Evolutionary conservation across 1,139 yeast genomes (phyloP).

Genomic region (Yamadazyma conglobata): DNA sequence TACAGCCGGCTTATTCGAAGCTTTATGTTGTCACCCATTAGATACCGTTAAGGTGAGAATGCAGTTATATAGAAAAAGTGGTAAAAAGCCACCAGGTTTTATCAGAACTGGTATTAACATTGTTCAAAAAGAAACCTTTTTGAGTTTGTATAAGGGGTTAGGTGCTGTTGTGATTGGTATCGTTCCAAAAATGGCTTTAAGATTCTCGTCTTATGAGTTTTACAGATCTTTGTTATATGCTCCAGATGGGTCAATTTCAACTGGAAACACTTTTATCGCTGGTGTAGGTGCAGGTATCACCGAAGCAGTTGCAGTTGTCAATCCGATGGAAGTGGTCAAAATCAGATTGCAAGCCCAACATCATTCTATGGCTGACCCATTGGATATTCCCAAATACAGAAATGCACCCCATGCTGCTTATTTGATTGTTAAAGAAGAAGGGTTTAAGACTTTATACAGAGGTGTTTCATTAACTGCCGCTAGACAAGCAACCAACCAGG

Average conservation of each 20-base stretch:
- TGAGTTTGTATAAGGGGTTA: constrained; percentile 89
- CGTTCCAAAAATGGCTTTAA: constrained; percentile 96
- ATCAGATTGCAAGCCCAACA: constrained; percentile 96
- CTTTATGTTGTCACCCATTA: constrained; percentile 92
- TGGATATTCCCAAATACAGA: constrained; percentile 78
- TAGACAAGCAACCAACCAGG: constrained; percentile 97
- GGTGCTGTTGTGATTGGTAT: constrained; percentile 98
- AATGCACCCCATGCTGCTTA: constrained; percentile 91
- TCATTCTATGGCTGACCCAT: constrained; percentile 82
- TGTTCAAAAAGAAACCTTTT: constrained; percentile 74
- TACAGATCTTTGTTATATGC: constrained; percentile 70
- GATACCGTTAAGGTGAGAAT: constrained; percentile 95
- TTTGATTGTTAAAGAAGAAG: constrained; percentile 86
- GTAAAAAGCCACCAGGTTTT: constrained; percentile 79
- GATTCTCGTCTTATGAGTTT: constrained; percentile 91
- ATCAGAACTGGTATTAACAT: constrained; percentile 76
- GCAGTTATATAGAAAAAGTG: constrained; percentile 75
- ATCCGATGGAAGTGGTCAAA: constrained; percentile 96
- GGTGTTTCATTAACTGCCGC: constrained; percentile 97
- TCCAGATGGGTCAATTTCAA: constrained; percentile 65
- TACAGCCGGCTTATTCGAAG: constrained; percentile 95
- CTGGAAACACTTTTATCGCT: constrained; percentile 75
- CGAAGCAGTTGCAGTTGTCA: constrained; percentile 91
- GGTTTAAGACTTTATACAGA: constrained; percentile 81
- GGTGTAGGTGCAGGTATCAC: constrained; percentile 98